Evolutionary conservation across 345 rosid genomes (phyloP).

Genomic region (Triadica sebifera): DNA sequence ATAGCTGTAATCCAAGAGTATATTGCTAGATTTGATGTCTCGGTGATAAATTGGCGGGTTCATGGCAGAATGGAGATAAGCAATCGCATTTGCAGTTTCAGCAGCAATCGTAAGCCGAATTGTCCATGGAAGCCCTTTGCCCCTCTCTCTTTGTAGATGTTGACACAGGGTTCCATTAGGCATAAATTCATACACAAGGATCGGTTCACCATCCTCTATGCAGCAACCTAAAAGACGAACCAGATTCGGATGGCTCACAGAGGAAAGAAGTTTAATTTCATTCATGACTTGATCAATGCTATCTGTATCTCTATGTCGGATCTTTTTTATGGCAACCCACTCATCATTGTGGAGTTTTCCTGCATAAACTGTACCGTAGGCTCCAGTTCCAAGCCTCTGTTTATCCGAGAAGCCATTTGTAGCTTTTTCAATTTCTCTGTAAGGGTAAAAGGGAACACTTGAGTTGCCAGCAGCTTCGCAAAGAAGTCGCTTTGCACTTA

Average conservation of each 20-base stretch:
- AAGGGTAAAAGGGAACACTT: constrained; percentile 61
- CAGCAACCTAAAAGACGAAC: constrained; percentile 92
- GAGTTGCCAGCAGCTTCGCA: constrained; percentile 73
- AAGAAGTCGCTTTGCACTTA: constrained; percentile 71
- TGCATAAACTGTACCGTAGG: constrained; percentile 88
- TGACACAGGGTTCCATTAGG: constrained; percentile 81
- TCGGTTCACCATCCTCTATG: constrained; percentile 83
- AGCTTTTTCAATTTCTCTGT: constrained; percentile 77
- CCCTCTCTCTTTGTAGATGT: constrained; percentile 82
- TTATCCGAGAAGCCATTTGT: constrained; percentile 66
- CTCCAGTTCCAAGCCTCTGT: constrained; percentile 84
- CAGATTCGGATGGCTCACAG: constrained; percentile 88
- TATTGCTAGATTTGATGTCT: constrained; percentile 89
- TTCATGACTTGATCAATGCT: constrained; percentile 89
- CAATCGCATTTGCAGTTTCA: constrained; percentile 85
- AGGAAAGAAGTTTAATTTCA: constrained; percentile 89
- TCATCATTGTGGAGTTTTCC: constrained; percentile 66
- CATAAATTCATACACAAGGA: constrained; percentile 88
- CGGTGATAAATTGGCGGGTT: constrained; percentile 92
- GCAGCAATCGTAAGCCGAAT: constrained; percentile 69
- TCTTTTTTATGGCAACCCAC: constrained; percentile 86
- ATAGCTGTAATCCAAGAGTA: constrained; percentile 67
- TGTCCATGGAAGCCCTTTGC: constrained; percentile 77
- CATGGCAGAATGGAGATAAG: constrained; percentile 84
- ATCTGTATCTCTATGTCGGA: constrained; percentile 64